Evolutionary conservation across 1,284 basidiomycete genomes (phyloP).

Genomic region (Flammula alnicola): DNA sequence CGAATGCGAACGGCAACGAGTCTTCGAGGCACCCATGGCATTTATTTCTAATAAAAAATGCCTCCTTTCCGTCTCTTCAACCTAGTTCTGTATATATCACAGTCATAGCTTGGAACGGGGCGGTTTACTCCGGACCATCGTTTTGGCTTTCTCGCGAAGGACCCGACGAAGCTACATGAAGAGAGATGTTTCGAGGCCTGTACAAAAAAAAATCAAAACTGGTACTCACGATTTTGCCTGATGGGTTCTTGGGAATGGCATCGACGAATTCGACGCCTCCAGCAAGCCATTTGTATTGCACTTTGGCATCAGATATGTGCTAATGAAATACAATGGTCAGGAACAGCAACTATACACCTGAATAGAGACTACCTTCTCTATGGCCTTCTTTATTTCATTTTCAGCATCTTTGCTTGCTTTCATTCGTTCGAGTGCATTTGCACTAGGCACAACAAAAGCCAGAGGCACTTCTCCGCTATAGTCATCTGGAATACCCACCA

Average conservation of each 20-base stretch:
- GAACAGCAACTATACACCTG: neutral
- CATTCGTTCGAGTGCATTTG: conserved; percentile 45
- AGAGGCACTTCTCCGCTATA: conserved; percentile 80
- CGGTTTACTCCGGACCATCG: conserved; percentile 12
- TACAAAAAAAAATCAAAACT: conserved; percentile 18
- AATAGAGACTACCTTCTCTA: conserved; percentile 40
- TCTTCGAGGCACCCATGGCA: too few species aligned
- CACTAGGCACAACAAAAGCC: conserved; percentile 68
- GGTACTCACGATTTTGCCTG: conserved; percentile 62
- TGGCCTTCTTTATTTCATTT: conserved; percentile 46
- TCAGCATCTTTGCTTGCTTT: conserved; percentile 37
- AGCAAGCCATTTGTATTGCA: conserved; percentile 70
- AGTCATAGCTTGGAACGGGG: conserved; percentile 24
- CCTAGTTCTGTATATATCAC: neutral
- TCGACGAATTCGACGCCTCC: conserved; percentile 74
- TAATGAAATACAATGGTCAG: conserved; percentile 30
- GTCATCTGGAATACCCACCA: conserved; percentile 78
- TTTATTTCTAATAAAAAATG: too few species aligned
- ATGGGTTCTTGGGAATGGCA: conserved; percentile 73
- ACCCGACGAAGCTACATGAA: conserved; percentile 43
- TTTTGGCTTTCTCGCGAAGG: conserved; percentile 43
- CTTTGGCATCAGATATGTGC: conserved; percentile 74
- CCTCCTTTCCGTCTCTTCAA: neutral
- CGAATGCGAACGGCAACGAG: too few species aligned
- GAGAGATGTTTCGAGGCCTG: neutral